These are phyloP conservation scores for Emmonsiellopsis sp. DNA, from an alignment of 2,329 filamentous ascomycete species.

Conservation along the genomic window DNA sequence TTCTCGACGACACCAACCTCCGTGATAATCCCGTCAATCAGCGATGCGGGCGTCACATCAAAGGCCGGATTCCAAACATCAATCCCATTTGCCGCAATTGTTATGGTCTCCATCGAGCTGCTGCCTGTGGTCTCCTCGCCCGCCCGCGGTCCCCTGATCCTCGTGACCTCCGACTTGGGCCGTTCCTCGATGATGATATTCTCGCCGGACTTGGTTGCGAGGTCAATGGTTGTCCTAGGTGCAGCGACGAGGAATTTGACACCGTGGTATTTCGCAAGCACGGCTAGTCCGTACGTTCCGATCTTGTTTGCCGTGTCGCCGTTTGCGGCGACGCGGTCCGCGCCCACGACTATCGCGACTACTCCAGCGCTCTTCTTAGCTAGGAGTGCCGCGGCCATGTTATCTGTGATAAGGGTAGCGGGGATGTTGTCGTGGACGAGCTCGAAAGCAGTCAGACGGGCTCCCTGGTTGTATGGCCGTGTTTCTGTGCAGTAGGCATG, in stretches of 20 bases:
- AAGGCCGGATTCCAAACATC: slow-evolving; percentile 95
- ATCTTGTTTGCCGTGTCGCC: slow-evolving; percentile 99
- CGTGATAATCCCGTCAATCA: slow-evolving; percentile 92
- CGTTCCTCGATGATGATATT: slow-evolving; percentile 89
- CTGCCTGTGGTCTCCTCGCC: slow-evolving; percentile 50
- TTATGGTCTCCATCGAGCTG: slow-evolving; percentile 51
- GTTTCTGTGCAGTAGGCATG: slow-evolving; percentile 97
- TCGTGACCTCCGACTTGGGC: slow-evolving; percentile 69
- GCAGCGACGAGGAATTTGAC: slow-evolving; percentile 93
- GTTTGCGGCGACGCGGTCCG: slow-evolving; percentile 89
- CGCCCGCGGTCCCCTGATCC: slow-evolving; percentile 68
- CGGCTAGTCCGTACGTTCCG: slow-evolving; percentile 84
- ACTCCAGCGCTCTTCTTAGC: slow-evolving; percentile 47
- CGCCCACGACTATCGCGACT: slow-evolving; percentile 82
- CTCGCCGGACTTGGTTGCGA: slow-evolving; percentile 64
- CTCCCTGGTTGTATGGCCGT: slow-evolving; percentile 94
- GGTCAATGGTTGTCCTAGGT: slow-evolving; percentile 86
- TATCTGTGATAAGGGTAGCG: slow-evolving; percentile 86
- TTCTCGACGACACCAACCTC: slow-evolving; percentile 83
- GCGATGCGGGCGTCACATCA: slow-evolving; percentile 77
- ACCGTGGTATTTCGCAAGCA: slow-evolving; percentile 79
- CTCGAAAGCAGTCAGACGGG: slow-evolving; percentile 88
- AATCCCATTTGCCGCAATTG: slow-evolving; percentile 67
- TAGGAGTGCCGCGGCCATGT: slow-evolving; percentile 87
- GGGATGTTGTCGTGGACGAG: slow-evolving; percentile 90